Evolutionary conservation across 805 yeast species (phyloP).

Genomic region (Starmerella bacillaris): DNA sequence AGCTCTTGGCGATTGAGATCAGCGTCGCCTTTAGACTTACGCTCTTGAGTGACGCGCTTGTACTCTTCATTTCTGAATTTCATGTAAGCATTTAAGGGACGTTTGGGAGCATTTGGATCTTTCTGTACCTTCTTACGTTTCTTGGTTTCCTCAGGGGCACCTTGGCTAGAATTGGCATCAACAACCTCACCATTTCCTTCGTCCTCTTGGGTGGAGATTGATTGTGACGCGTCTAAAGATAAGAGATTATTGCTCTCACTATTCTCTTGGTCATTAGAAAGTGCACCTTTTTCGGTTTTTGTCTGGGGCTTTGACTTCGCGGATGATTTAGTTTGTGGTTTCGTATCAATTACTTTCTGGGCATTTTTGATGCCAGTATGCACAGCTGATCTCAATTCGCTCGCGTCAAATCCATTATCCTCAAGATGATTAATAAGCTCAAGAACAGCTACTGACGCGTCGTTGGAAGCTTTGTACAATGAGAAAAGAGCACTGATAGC

Average conservation of each 20-base stretch:
- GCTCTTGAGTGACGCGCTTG: constrained; percentile 49
- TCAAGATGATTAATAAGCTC: constrained; percentile 45
- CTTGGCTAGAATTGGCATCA: constrained; percentile 6
- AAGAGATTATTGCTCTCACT: no score
- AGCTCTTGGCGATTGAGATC: constrained; percentile 59
- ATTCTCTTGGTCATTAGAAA: constrained; percentile 7
- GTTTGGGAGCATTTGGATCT: constrained; percentile 92
- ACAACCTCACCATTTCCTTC: no score
- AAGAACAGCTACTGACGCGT: constrained; percentile 63
- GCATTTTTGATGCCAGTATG: constrained; percentile 21
- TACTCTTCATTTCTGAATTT: constrained; percentile 59
- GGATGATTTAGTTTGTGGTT: not conserved
- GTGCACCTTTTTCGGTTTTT: constrained; percentile 15
- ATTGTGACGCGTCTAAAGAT: no score
- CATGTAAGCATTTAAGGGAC: constrained; percentile 78
- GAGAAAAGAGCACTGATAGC: constrained; percentile 66
- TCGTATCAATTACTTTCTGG: constrained; percentile 18
- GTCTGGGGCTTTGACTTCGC: constrained; percentile 13
- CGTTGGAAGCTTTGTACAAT: constrained; percentile 70
- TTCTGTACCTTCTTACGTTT: constrained; percentile 33
- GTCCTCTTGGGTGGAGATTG: no score
- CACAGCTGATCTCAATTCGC: constrained; percentile 22
- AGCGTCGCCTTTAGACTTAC: constrained; percentile 39
- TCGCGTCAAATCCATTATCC: constrained; percentile 31
- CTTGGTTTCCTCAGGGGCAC: constrained; percentile 4